A percentile compares a stretch with the other conserved stretches of the same genome.
Conservation (phyloP, 2,329 filamentous ascomycete species). For the Endocalyx cinctus region DNA sequence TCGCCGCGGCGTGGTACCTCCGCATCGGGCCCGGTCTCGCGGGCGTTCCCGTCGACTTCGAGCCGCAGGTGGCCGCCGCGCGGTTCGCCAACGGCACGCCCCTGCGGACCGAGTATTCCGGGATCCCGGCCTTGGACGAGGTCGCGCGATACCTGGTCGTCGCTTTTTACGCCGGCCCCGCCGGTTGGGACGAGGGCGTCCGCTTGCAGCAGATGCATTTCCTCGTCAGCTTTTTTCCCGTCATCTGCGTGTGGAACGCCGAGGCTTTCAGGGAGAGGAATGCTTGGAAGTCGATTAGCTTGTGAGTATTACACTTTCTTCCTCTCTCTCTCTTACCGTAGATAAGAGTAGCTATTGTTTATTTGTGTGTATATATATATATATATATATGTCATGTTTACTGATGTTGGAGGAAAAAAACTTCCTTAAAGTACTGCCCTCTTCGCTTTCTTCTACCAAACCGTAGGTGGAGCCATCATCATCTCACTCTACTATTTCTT, state of each 20-base stretch:
- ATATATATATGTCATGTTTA: no score
- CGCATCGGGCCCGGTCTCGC: conserved; percentile 16
- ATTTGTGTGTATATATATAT: not conserved
- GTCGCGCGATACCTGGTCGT: conserved; percentile 15
- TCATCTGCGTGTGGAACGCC: conserved; percentile 20
- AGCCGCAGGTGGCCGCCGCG: conserved; percentile 11
- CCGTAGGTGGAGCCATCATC: conserved; percentile 18
- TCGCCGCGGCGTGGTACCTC: conserved; percentile 14
- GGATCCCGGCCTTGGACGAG: conserved; percentile 16
- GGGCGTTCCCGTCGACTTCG: conserved; percentile 17
- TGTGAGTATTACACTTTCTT: conserved; percentile 12
- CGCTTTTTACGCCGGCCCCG: conserved; percentile 20
- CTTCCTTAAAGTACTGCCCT: conserved; percentile 11
- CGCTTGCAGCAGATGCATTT: conserved; percentile 24
- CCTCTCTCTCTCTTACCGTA: not conserved
- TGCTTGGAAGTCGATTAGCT: conserved; percentile 17
- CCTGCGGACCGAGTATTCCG: conserved; percentile 18
- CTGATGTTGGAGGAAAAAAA: not conserved
- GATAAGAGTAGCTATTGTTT: no score
- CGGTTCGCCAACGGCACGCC: conserved; percentile 16
- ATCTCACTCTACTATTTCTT: conserved; percentile 21
- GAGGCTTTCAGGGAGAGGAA: conserved; percentile 20
- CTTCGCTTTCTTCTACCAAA: conserved; percentile 21
- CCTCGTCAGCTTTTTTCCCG: conserved; percentile 20
- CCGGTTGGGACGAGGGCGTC: conserved; percentile 18